Percentiles rank a stretch among this genome's conserved stretches.
Evolutionary conservation across 805 yeast genomes (phyloP).

Genomic region (Nakazawaea sp.): DNA sequence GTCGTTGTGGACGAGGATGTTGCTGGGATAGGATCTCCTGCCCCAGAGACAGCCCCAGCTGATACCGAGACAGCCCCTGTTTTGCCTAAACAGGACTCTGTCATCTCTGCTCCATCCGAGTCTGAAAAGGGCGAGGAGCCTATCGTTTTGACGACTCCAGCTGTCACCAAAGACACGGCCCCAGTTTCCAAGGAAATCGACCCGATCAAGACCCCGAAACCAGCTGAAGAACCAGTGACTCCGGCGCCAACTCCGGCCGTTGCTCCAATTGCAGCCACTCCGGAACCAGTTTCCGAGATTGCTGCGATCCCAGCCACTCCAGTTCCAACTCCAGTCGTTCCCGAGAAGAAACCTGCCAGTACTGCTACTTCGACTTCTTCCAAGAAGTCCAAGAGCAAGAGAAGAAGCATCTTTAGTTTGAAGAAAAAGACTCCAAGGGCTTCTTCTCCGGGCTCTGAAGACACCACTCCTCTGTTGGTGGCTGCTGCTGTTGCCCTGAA

Average conservation of each 20-base stretch:
- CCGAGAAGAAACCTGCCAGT: constrained; percentile 1
- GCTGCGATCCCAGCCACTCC: too few relatives aligned
- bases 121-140: too few relatives aligned
- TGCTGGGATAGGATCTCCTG: not conserved
- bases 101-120: not conserved
- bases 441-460: not conserved
- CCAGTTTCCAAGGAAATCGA: not conserved
- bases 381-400: constrained; percentile 3
- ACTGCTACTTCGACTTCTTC: constrained; percentile 12
- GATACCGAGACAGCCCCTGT: not conserved
- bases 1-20: constrained; percentile 10
- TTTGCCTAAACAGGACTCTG: not conserved
- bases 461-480: constrained; percentile 6
- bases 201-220: not conserved
- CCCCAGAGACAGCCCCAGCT: not conserved
- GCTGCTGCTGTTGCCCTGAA: constrained; percentile 8
- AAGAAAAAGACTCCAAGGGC: constrained; percentile 12
- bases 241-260: not conserved
- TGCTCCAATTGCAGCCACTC: not conserved
- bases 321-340: constrained; percentile 1
- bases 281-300: not conserved
- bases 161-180: too few relatives aligned
- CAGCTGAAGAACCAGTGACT: not conserved
- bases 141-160: too few relatives aligned
- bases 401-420: constrained; percentile 13